phyloP scores from a whole-genome alignment of 176 grass and related monocot species.

The Rhynchospora pubera region DNA sequence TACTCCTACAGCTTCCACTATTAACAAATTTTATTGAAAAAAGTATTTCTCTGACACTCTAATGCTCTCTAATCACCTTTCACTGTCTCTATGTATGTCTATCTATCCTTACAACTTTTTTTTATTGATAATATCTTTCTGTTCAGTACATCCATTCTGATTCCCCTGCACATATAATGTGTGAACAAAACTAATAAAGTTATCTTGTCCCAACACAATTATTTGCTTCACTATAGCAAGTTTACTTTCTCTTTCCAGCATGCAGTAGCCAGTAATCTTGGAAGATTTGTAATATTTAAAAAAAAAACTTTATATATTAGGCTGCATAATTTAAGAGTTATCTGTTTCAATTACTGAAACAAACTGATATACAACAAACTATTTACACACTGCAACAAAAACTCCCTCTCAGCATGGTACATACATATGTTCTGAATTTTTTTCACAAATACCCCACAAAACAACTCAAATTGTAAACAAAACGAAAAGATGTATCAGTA shows the following conservation, averaged over 20 bases:
- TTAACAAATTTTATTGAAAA: background rate
- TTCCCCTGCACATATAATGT: background rate
- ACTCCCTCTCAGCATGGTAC: too few species aligned
- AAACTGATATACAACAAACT: too few species aligned
- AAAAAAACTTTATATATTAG: background rate
- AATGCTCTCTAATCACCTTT: conserved; percentile 10
- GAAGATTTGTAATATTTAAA: background rate
- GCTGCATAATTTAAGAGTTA: too few species aligned
- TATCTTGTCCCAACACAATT: background rate
- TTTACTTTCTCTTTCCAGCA: background rate
- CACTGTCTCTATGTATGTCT: background rate
- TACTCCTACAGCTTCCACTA: conserved; percentile 15
- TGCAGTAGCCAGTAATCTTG: background rate
- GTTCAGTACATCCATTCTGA: background rate
- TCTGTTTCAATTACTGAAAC: too few species aligned
- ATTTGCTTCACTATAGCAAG: background rate
- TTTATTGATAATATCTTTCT: conserved; percentile 9
- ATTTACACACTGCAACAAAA: too few species aligned
- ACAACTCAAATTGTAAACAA: too few species aligned
- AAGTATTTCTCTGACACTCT: background rate
- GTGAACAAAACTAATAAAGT: conserved; percentile 13
- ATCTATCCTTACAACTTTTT: background rate
- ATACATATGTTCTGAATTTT: too few species aligned
- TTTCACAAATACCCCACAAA: too few species aligned
- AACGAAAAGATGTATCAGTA: too few species aligned